Evolutionary conservation across 768 basidiomycete genomes (phyloP).

Genomic region (Russula sp.): DNA sequence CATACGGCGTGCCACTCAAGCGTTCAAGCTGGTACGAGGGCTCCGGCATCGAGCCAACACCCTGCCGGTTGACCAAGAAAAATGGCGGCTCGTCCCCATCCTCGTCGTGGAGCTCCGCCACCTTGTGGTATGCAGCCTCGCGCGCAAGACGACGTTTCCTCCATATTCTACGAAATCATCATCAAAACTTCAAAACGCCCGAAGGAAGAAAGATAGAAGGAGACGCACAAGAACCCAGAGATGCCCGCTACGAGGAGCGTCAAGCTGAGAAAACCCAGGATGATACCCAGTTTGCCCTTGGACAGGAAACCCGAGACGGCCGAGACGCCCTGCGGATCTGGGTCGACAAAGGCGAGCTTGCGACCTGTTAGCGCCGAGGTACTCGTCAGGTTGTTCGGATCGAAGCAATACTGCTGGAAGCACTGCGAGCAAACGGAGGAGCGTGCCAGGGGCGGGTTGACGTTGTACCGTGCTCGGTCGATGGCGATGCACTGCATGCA

Average conservation of each 20-base stretch:
- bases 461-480: slow-evolving; percentile 31
- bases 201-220: neutral
- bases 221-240: slow-evolving; percentile 30
- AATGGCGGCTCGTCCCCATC: slow-evolving; percentile 2
- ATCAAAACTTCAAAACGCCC: neutral
- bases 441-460: slow-evolving; percentile 19
- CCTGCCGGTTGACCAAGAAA: neutral
- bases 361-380: slow-evolving; percentile 30
- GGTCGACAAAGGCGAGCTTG: slow-evolving; percentile 42
- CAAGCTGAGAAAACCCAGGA: slow-evolving; percentile 42
- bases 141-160: slow-evolving; percentile 12
- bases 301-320: slow-evolving; percentile 39
- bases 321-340: slow-evolving; percentile 44
- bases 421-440: slow-evolving; percentile 26
- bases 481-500: slow-evolving; percentile 67
- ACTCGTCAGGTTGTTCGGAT: slow-evolving; percentile 24
- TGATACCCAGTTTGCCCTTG: slow-evolving; percentile 38
- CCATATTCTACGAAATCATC: slow-evolving; percentile 17
- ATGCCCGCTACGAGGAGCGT: slow-evolving; percentile 34
- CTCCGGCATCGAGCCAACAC: neutral
- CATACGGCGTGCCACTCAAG: neutral
- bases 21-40: neutral
- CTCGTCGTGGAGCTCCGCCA: neutral
- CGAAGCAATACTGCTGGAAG: slow-evolving; percentile 29
- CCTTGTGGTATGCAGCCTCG: slow-evolving; percentile 1